Base-by-base conservation (phyloP, 2,329 filamentous ascomycete species). In the Colletotrichum phormii region DNA sequence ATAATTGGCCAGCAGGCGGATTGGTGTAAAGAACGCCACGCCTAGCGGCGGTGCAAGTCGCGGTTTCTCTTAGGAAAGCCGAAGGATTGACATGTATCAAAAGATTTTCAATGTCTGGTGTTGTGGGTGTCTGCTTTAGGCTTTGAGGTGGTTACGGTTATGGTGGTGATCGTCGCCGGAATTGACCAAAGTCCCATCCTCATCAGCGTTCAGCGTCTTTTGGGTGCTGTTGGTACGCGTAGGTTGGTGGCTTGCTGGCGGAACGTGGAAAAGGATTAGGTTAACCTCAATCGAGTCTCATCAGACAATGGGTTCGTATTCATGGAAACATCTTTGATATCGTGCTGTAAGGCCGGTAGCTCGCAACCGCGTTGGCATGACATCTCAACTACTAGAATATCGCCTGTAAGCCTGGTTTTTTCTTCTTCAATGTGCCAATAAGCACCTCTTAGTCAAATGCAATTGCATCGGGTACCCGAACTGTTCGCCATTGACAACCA, bases 1-100 rank as follows among this genome's bases (percentile, higher is more conserved):
- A 22, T 42, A 18, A 65, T 65, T 65, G 63, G 51, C 33, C 67
- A 22, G 67, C 22, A 15, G 55, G 37, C 35, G n/a, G 46, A 49
- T 42, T 33, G 42, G 31, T 67, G 42, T 18, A 22, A 24, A 22
- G 49, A 37, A 42, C 26, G 26, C 26, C 26, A 42, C 13, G 35
- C 35, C 35, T 31, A 22, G 37, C 35, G 22, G 37, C 53, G 29
- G 37, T 2, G 37, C 26, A n/a, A 42, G 5, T 53, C 13, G 46
- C 4, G 26, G 11, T 22, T 53, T n/a, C 18, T 4, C 8, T 37
- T 24, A 15, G 26, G 24, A 29, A 29, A 29, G 26, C 26, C 26
- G 5, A 62, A 33, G 26, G 60, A n/a, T 31, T 24, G 26, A 8
- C 26, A n/a, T 9, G 42, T 13, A n/a, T 42, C 5, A n/a, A 29